A percentile compares a stretch with the other conserved stretches of the same genome.
phyloP scores from a whole-genome alignment of 1,284 basidiomycete genomes.

The Sparassis latifolia region DNA sequence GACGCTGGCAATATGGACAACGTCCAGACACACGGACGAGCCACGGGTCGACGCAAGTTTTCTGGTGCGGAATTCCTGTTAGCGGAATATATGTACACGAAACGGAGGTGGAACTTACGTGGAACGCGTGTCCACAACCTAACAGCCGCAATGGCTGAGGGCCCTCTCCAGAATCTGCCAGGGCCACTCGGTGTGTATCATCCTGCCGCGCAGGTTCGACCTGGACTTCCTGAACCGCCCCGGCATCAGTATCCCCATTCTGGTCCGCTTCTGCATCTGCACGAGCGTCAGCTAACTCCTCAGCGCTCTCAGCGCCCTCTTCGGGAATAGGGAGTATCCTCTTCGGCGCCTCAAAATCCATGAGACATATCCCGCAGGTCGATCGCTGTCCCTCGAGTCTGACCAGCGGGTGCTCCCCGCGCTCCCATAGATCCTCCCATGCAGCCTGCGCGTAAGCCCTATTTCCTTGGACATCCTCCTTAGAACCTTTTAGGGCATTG shows the following conservation, averaged over 20 bases:
- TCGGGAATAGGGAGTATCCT: conserved; percentile 12
- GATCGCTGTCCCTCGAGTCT: conserved; percentile 73
- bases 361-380: conserved; percentile 73
- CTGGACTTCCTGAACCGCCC: conserved; percentile 21
- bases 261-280: conserved; percentile 2
- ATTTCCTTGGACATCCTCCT: conserved; percentile 19
- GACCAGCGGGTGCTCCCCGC: conserved; percentile 53
- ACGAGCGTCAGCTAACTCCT: conserved; percentile 3
- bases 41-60: conserved; percentile 78
- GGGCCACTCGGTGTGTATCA: conserved; percentile 35
- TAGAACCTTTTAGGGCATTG: conserved; percentile 5
- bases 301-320: not conserved
- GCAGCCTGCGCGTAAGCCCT: conserved; percentile 25
- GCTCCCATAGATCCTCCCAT: conserved; percentile 47
- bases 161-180: conserved; percentile 66
- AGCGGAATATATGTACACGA: not conserved
- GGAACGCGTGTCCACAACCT: conserved; percentile 75
- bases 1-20: conserved; percentile 69
- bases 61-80: conserved; percentile 31
- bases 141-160: conserved; percentile 68
- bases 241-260: not conserved
- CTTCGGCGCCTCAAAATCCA: conserved; percentile 75
- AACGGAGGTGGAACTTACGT: conserved; percentile 42
- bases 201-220: conserved; percentile 38
- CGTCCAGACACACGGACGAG: conserved; percentile 70